Evolutionary conservation across 495 filamentous ascomycete genomes (phyloP).

Genomic region (Talaromyces trachyspermus): DNA sequence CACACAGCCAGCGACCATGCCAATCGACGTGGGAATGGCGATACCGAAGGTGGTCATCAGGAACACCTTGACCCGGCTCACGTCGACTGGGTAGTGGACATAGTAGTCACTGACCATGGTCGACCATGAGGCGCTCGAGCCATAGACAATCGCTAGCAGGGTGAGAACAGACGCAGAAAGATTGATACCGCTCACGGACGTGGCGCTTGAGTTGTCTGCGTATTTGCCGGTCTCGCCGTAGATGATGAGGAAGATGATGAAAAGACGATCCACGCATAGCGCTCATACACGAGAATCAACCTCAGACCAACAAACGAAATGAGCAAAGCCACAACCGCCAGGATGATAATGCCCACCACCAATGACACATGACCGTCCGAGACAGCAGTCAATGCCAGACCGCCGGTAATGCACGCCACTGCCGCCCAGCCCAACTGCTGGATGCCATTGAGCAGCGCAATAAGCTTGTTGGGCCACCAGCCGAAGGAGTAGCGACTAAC

Average conservation of each 20-base stretch:
- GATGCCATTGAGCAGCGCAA: constrained; percentile 43
- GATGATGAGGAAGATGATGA: constrained; percentile 52
- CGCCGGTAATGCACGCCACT: constrained; percentile 32
- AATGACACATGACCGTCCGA: constrained; percentile 29
- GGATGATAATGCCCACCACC: constrained; percentile 37
- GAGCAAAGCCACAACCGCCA: constrained; percentile 44
- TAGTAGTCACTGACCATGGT: constrained; percentile 58
- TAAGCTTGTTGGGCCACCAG: constrained; percentile 44
- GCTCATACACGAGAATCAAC: constrained; percentile 52
- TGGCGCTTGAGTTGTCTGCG: constrained; percentile 34
- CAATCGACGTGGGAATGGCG: constrained; percentile 48
- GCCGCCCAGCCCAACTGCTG: constrained; percentile 44
- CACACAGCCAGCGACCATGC: constrained; percentile 46
- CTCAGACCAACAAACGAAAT: constrained; percentile 54
- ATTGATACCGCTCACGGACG: constrained; percentile 28
- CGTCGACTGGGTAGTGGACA: constrained; percentile 50
- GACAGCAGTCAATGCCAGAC: constrained; percentile 27
- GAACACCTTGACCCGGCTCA: constrained; percentile 47
- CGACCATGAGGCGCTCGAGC: constrained; percentile 51
- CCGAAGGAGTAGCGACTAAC: constrained; percentile 50
- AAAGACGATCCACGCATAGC: constrained; percentile 53
- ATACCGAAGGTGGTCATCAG: constrained; percentile 33
- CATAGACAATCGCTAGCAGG: constrained; percentile 50
- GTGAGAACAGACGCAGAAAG: constrained; percentile 42
- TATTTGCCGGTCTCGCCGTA: constrained; percentile 43